Evolutionary conservation across 345 rosid species (phyloP), one percentile per base, ranked within the genome.

Genomic region (Triadica sebifera): DNA sequence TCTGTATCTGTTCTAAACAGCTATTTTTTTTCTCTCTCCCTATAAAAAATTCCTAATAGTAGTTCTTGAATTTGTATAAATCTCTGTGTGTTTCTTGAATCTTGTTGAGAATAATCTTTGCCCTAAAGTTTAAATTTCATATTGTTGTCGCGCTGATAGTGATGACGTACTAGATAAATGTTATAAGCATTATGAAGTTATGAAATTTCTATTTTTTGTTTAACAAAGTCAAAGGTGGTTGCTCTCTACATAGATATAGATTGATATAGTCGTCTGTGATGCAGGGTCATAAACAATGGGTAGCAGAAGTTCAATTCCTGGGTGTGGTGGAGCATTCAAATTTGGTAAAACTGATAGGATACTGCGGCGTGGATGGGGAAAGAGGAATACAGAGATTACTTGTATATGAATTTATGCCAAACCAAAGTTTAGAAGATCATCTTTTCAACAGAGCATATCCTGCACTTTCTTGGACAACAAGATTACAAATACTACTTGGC

Each of bases 241-340:
- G 34, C 34, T 29, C 34, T 29, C 34, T 29, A 29, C 34, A 29
- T 29, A 29, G 34, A 29, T 29, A 29, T 29, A 29, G 34, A 29
- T 29, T 29, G 34, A 29, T 43, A 43, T 43, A 43, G 47, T 5
- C 10, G 47, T 5, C 10, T 43, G 47, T 7, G 47, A 10, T 43
- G 1, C 19, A 94, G 98, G 98, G 98, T 73, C 97, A 92, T 75
- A 94, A 90, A 80, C 93, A 94, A 81, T 92, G 98, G 98, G 81
- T 92, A 58, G 91, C 96, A 37, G 98, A 94, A 71, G 96, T 94
- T 70, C 90, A 90, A 76, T 90, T 91, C 78, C 93, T 94, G 4
- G 92, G 97, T 7, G 85, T 92, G 17, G 85, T 92, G 72, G 93
- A 90, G 49, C 94, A 94, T 70, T 77, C 87, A 50, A 94, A 94